phyloP scores from a whole-genome alignment of 164 flowering plant species.

The Magnolia kwangsiensis region DNA sequence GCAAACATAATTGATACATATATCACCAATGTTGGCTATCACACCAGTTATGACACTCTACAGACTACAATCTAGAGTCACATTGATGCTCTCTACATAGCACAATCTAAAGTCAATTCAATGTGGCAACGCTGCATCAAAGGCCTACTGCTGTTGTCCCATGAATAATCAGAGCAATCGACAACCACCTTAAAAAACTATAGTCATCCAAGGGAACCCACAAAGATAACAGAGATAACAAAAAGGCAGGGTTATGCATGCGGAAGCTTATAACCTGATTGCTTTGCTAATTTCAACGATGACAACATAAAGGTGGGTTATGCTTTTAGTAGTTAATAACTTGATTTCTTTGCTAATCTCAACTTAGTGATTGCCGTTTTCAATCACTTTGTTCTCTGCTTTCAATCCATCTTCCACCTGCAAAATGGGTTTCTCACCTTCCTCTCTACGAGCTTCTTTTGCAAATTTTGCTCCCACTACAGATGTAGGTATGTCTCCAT shows the following conservation, averaged over 20 bases:
- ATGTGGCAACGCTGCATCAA: conserved; percentile 13
- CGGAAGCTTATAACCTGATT: conserved; percentile 19
- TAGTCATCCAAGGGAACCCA: conserved; percentile 15
- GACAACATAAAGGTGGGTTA: too few species aligned
- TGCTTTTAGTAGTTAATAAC: conserved; percentile 17
- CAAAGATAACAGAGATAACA: conserved; percentile 7
- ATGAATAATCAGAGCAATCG: conserved; percentile 20
- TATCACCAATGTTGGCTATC: not conserved
- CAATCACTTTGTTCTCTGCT: conserved; percentile 17
- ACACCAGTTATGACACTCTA: not conserved
- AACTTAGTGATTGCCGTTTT: conserved; percentile 27
- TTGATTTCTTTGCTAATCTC: conserved; percentile 6
- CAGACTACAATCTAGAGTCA: conserved; percentile 4
- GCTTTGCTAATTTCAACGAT: conserved; percentile 4
- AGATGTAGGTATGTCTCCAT: too few species aligned
- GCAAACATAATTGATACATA: conserved; percentile 9
- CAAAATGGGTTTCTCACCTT: conserved; percentile 16
- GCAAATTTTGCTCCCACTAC: not conserved
- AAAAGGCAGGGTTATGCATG: not conserved
- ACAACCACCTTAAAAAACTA: conserved; percentile 20
- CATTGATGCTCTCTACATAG: conserved; percentile 14
- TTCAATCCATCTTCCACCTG: conserved; percentile 14
- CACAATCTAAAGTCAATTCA: conserved; percentile 12
- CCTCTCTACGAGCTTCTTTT: conserved; percentile 9
- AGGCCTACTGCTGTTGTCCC: conserved; percentile 13